Base-by-base conservation (phyloP, 768 basidiomycete species). In the Boletus tomentosulus region DNA sequence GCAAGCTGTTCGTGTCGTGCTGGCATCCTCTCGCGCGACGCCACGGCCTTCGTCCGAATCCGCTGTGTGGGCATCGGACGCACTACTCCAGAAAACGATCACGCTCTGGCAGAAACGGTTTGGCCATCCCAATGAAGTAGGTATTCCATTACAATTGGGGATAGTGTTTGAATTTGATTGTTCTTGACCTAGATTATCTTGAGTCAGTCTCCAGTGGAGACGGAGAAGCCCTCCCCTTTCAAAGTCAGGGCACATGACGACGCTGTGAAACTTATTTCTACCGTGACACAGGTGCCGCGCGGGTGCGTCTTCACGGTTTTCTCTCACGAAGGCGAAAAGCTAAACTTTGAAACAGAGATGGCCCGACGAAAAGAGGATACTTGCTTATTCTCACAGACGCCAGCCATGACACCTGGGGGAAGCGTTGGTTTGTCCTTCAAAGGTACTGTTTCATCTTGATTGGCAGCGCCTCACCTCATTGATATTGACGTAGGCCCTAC, bases 101-200 rank as follows among this genome's bases (percentile, higher is more conserved):
- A 76, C 75, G 15, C 74, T 96, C 48, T 98, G 96, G 96, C 84
- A 87, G 68, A 86, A 84, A 68, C 84, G 81, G 46, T 86, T 90
- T 71, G 89, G 91, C 0, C 81, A 88, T 61, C 76, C 72, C 25
- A 82, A 85, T 56, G 84, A 89, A 77, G 95, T 93, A 57, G 56
- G 78, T 73, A 28, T 16, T 39, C 48, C 49, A 30, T 46, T 33
- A 39, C n/a, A 6, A 12, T 19, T 47, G 56, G 39, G 48, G 41
- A 35, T 46, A 34, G 25, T 30, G 45, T 61, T 7, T 50, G 60
- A 50, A 66, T 64, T 31, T 49, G n/a, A 37, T 27, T 55, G 48
- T 56, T n/a, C 35, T 51, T n/a, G 6, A 35, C 28, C 27, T 67
- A 96, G 95, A 87, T 95, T 62, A 74, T 90, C 47, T 72, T 96